These are phyloP conservation scores for Hypoxylon lenormandii DNA, from an alignment of 495 filamentous ascomycete genomes.

Conservation along the genomic window DNA sequence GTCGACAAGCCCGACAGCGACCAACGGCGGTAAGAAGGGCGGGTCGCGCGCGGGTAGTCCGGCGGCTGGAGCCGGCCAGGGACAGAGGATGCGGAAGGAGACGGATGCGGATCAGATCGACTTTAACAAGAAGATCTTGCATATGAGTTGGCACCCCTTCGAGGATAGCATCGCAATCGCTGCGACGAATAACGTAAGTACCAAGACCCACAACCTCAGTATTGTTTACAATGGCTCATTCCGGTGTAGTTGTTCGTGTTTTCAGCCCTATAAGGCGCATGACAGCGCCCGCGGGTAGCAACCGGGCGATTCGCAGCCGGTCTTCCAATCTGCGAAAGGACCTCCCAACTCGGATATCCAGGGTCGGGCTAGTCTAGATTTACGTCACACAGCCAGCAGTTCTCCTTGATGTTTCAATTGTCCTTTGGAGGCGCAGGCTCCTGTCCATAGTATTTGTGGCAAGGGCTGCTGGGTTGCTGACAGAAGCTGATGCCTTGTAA, in stretches of 20 bases:
- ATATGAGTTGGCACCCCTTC: conserved; percentile 99
- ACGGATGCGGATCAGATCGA: conserved; percentile 99
- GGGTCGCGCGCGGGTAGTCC: conserved; percentile 89
- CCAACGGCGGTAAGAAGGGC: conserved; percentile 80
- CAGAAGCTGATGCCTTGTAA: conserved; percentile 30
- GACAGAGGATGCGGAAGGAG: conserved; percentile 96
- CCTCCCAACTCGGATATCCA: conserved; percentile 15
- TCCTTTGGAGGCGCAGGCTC: conserved; percentile 31
- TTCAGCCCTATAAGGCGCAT: conserved; percentile 80
- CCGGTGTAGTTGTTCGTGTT: conserved; percentile 89
- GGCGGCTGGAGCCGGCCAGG: conserved; percentile 81
- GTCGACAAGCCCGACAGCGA: conserved; percentile 74
- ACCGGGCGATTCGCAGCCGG: conserved; percentile 34
- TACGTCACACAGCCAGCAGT: conserved; percentile 35
- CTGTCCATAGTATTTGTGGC: conserved; percentile 36
- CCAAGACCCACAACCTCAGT: background rate
- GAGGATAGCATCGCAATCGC: conserved; percentile 99
- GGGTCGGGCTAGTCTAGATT: conserved; percentile 23
- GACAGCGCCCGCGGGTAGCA: conserved; percentile 21
- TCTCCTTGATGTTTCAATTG: conserved; percentile 38
- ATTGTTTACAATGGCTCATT: conserved; percentile 39
- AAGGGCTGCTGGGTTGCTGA: conserved; percentile 30
- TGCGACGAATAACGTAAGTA: conserved; percentile 96
- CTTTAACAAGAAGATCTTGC: conserved; percentile 99
- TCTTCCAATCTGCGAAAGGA: conserved; percentile 27